Evolutionary conservation across 2,329 filamentous ascomycete species (phyloP), one percentile per base, ranked within the genome.

Genomic region (Fusarium beomiforme): DNA sequence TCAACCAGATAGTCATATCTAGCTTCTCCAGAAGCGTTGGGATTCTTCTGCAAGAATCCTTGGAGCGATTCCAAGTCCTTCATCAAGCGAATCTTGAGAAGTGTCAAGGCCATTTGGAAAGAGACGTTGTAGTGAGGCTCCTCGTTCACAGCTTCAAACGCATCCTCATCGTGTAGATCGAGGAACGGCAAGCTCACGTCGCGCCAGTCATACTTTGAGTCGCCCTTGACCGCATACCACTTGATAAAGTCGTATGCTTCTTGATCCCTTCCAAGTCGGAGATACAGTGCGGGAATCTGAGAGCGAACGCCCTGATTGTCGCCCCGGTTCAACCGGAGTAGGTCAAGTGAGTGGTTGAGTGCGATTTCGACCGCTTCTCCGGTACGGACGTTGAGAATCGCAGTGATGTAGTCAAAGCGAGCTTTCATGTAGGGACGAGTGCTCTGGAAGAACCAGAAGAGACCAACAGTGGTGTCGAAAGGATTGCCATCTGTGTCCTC

Each of bases 161-260:
- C 56, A 39, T 67, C 34, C 14, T 67, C 24, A 5, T 33, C 66
- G 2, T 70, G 4, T 2, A 67, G 11, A 4, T 70, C 13, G 14
- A 70, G 67, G 9, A 17, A 67, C 8, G 46, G 51, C 41, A 62
- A 17, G 8, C 33, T 36, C 29, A 26, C n/a, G 3, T 70, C 31
- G 1, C 12, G 5, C 67, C 67, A 70, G 6, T 58, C 29, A 5
- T 70, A 70, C 0, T 7, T 14, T 2, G 39, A 39, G 37, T 39
- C 62, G 1, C 16, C 24, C 31, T 42, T 42, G 0, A 58, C 33
- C 3, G 50, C 33, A 23, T 50, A 67, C 51, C 67, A 67, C 34
- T 70, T 70, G 21, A 70, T 70, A 3, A 70, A 70, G 7, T 67
- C 56, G 9, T 63, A 63, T 3, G 51, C 67, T 1, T 70, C 33